Conservation (phyloP, 225 moss, liverwort and hornwort genomes). For the Takakia lepidozioides region DNA sequence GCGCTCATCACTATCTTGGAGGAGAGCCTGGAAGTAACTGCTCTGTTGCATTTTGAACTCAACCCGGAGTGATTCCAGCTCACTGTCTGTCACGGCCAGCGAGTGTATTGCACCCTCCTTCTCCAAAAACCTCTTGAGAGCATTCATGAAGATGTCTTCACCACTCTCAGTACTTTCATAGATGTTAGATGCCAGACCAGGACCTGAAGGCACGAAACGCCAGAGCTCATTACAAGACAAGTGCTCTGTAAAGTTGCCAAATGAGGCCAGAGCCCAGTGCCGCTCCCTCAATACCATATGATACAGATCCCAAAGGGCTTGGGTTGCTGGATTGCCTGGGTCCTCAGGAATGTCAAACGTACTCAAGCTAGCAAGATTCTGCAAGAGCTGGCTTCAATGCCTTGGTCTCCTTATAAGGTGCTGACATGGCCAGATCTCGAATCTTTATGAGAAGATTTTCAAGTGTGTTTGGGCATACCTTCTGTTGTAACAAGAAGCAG, state of each 20-base stretch:
- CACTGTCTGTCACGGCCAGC: slow-evolving; percentile 36
- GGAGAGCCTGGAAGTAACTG: slow-evolving; percentile 33
- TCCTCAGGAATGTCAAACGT: slow-evolving; percentile 53
- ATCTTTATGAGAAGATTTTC: slow-evolving; percentile 48
- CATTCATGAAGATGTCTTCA: slow-evolving; percentile 60
- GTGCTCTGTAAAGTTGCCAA: slow-evolving; percentile 68
- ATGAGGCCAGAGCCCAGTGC: slow-evolving; percentile 78
- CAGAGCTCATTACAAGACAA: slow-evolving; percentile 76
- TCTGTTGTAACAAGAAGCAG: slow-evolving; percentile 47
- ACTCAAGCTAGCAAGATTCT: slow-evolving; percentile 59
- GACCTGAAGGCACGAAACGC: slow-evolving; percentile 79
- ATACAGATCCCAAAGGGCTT: slow-evolving; percentile 76
- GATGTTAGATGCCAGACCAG: slow-evolving; percentile 40
- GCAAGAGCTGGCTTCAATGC: slow-evolving; percentile 59
- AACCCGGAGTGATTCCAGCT: slow-evolving; percentile 40
- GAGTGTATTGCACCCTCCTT: slow-evolving; percentile 37
- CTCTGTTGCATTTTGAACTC: slow-evolving; percentile 52
- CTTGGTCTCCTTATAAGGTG: slow-evolving; percentile 12
- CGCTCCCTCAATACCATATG: slow-evolving; percentile 61
- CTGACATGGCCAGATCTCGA: slow-evolving; percentile 36
- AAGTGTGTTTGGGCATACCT: slow-evolving; percentile 35
- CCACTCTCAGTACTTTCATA: slow-evolving; percentile 23
- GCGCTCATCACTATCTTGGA: slow-evolving; percentile 25
- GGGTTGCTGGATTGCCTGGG: slow-evolving; percentile 50
- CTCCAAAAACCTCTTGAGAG: slow-evolving; percentile 56